Base-by-base conservation (phyloP, 257 asterid genomes). In the Penstemon eatonii region DNA sequence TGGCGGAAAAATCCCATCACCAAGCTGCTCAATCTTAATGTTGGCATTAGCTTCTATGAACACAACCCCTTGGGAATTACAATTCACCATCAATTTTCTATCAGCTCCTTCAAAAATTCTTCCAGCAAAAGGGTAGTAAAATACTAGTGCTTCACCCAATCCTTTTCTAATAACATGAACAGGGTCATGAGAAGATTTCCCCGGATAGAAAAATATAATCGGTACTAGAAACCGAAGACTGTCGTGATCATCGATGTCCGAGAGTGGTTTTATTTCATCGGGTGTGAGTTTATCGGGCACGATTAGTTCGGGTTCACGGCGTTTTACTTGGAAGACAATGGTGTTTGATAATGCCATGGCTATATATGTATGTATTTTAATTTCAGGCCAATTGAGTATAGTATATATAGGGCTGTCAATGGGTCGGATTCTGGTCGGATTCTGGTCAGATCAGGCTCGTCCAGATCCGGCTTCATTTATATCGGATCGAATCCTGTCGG, bases 111-210 rank as follows among this genome's bases (percentile, higher is more conserved):
- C 57, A 5, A 64, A 9, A 19, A 75, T 56, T 1, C 80, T 50
- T 18, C 76, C 80, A 8, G 80, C 80, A 52, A 69, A 53, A 0
- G 76, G 80, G 13, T 75, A 75, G 64, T 57, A 75, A 53, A 69
- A 64, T 0, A 57, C 73, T 5, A 75, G 75, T 12, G 76, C 18
- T 44, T 58, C 50, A 49, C 72, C 68, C 7, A 76, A 57, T 5
- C 70, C 76, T 7, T 71, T 64, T 47, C 47, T 49, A 11, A 76
- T 66, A 6, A 47, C 59, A 40, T 65, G 11, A 9, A 69, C 74
- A 7, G 81, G 81, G 4, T 76, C 81, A 25, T 25, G 33, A 25
- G 33, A 25, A 42, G 49, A 44, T 9, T 54, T 60, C 61, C 68
- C 60, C 3, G 45, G 60, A 33, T 12, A 76, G 63, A 76, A 71